phyloP scores from a whole-genome alignment of 768 basidiomycete species.

The Mycena sanguinolenta region DNA sequence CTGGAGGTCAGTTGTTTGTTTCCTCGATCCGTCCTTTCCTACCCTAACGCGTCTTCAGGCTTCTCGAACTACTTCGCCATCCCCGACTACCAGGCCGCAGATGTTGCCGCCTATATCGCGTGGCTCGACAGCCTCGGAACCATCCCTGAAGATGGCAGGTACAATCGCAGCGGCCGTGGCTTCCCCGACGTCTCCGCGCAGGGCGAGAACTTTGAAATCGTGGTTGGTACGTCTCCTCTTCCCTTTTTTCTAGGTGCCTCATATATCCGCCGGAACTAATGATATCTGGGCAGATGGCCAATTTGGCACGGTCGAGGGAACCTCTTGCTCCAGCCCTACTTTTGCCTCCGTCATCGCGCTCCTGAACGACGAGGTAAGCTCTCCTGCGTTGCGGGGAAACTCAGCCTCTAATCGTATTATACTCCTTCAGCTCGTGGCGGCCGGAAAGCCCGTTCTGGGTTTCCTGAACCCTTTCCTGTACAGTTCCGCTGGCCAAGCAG shows the following conservation, averaged over 20 bases:
- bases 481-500: constrained; percentile 48
- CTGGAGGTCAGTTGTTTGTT: constrained; percentile 50
- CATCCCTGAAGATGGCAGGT: constrained; percentile 40
- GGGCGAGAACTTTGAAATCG: constrained; percentile 42
- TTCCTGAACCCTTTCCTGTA: constrained; percentile 42
- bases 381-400: constrained; percentile 6
- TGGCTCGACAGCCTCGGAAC: constrained; percentile 19
- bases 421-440: constrained; percentile 45
- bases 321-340: constrained; percentile 57
- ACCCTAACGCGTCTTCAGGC: constrained; percentile 42
- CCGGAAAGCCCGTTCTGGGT: constrained; percentile 49
- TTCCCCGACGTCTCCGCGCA: constrained; percentile 63
- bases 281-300: constrained; percentile 1
- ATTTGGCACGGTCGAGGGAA: constrained; percentile 49
- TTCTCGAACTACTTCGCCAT: constrained; percentile 57
- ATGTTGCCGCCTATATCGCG: constrained; percentile 32
- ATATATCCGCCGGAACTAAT: constrained; percentile 9
- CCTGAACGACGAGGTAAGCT: constrained; percentile 51
- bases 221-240: constrained; percentile 3
- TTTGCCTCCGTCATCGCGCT: constrained; percentile 59
- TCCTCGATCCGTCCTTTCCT: neutral
- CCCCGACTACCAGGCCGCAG: constrained; percentile 33
- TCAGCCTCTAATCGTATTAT: constrained; percentile 7
- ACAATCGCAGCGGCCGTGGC: constrained; percentile 32
- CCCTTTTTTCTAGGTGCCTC: constrained; percentile 2